A percentile compares a stretch with the other conserved stretches of the same genome.
These are phyloP conservation scores for Epichloe festucae DNA, from an alignment of 2,329 filamentous ascomycete species.

Conservation along the genomic window DNA sequence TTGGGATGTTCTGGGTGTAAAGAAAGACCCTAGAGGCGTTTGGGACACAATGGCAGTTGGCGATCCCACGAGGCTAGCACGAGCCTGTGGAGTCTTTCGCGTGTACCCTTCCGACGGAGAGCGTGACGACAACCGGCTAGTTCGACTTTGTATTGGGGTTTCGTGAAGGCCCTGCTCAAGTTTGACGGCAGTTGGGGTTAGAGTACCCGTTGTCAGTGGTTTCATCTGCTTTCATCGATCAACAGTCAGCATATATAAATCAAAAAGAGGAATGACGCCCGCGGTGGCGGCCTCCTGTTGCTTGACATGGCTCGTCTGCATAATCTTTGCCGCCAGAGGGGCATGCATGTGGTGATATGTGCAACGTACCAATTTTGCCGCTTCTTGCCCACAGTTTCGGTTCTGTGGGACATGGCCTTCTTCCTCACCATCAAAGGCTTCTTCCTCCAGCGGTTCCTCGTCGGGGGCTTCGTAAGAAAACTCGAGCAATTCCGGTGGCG, in stretches of 20 bases:
- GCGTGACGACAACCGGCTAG: constrained; percentile 18
- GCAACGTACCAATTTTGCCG: constrained; percentile 12
- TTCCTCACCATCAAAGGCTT: constrained; percentile 14
- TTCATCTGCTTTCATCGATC: constrained; percentile 8
- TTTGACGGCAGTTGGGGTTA: constrained; percentile 16
- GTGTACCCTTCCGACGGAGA: constrained; percentile 22
- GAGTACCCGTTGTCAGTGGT: constrained; percentile 10
- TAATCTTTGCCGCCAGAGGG: background rate
- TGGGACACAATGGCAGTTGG: constrained; percentile 8
- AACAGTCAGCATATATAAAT: constrained; percentile 1
- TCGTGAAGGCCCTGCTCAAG: constrained; percentile 13
- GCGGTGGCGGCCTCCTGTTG: background rate
- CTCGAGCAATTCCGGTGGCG: constrained; percentile 63
- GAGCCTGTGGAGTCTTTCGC: constrained; percentile 18
- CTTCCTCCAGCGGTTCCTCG: constrained; percentile 11
- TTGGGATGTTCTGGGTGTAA: constrained; percentile 13
- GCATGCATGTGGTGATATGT: background rate
- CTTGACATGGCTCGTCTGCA: background rate
- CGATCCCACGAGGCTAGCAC: constrained; percentile 18
- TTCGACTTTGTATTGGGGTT: constrained; percentile 14
- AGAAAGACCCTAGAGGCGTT: background rate
- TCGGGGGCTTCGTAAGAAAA: constrained; percentile 57
- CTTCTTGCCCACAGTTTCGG: background rate
- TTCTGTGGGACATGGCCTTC: constrained; percentile 8
- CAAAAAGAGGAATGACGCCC: background rate